Conservation (phyloP, 139 green algal species). For the Micractinium sp. region DNA sequence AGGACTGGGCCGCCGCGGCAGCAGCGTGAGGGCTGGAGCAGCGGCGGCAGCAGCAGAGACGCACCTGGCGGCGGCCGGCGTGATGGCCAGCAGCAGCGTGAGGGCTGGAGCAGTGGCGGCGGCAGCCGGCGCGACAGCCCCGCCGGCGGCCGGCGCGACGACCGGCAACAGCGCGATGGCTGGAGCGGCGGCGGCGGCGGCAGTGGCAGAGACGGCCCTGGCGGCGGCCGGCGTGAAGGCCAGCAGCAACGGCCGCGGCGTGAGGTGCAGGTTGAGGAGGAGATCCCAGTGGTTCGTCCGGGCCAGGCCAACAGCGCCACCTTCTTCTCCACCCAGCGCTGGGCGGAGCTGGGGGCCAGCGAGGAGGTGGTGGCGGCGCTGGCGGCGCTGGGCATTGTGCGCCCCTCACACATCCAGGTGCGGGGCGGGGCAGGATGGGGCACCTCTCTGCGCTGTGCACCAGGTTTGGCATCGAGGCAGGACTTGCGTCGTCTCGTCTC, state of each 20-base stretch:
- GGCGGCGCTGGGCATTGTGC: constrained; percentile 58
- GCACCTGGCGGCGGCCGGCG: not conserved
- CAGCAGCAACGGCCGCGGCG: not conserved
- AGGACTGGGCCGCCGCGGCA: too few relatives aligned
- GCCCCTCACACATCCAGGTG: constrained; percentile 82
- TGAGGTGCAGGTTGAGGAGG: not conserved
- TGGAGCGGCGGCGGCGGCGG: not conserved
- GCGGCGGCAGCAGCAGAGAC: not conserved
- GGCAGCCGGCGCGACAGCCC: too few relatives aligned
- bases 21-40: not conserved
- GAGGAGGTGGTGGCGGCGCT: constrained; percentile 63
- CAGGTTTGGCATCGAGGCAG: too few relatives aligned
- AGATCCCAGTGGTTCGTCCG: constrained; percentile 38
- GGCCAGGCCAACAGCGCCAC: constrained; percentile 24
- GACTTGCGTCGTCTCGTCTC: too few relatives aligned
- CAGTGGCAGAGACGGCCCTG: not conserved
- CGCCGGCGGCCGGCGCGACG: not conserved
- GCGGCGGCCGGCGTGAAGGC: too few relatives aligned
- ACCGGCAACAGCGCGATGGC: not conserved
- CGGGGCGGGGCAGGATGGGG: not conserved
- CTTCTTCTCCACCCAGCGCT: constrained; percentile 66
- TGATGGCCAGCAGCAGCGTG: not conserved
- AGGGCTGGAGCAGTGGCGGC: not conserved
- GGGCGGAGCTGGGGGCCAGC: constrained; percentile 51
- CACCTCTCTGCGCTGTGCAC: too few relatives aligned